Evolutionary conservation across 352 stramenopile genomes (phyloP), one percentile per base, ranked within the genome.

Genomic region (Globisporangium abappressorium): DNA sequence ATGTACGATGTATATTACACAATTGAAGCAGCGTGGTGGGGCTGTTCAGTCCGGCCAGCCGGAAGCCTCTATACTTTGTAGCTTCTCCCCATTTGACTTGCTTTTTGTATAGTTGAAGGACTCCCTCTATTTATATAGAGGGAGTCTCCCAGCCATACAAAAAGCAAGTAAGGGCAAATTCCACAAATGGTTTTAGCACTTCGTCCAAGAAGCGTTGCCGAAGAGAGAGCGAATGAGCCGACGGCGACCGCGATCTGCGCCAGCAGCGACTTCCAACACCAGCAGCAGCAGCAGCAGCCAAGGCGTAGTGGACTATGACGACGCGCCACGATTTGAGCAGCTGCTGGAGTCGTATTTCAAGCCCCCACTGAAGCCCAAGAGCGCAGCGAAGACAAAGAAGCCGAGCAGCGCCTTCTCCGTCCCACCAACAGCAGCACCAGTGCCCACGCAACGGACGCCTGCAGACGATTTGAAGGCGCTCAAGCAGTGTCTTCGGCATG

Each of bases 401-500:
- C 65, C 46, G 2, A 64, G 0, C 14, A 53, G 12, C 1, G 12
- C 36, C 33, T 28, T 43, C 18, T 18, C 61, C 2, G 8, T 57
- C 28, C 9, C 38, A 54, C 63, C 30, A 71, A 43, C 7, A 24
- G 53, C 15, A 30, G 2, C 1, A 36, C 65, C 5, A 36, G 15
- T 3, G 22, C 20, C 62, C 9, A 24, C 34, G 22, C 34, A 53
- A 33, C 22, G 11, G 22, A 33, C 57, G 38, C 56, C 63, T 28
- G 68, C 65, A 62, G 54, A 24, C 20, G 63, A n/a, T 14, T 66
- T 84, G 30, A 76, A 73, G 61, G 60, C 73, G 43, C 55, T 84
- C 4, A 84, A 84, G 68, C 68, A 55, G 34, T 47, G 72, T 1
- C 56, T 84, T 22, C 77, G 77, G 2, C 62, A 78, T n/a, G 68